Evolutionary conservation across 495 filamentous ascomycete genomes (phyloP), one percentile per base, ranked within the genome.

Genomic region (Astrocystis sublimbata): DNA sequence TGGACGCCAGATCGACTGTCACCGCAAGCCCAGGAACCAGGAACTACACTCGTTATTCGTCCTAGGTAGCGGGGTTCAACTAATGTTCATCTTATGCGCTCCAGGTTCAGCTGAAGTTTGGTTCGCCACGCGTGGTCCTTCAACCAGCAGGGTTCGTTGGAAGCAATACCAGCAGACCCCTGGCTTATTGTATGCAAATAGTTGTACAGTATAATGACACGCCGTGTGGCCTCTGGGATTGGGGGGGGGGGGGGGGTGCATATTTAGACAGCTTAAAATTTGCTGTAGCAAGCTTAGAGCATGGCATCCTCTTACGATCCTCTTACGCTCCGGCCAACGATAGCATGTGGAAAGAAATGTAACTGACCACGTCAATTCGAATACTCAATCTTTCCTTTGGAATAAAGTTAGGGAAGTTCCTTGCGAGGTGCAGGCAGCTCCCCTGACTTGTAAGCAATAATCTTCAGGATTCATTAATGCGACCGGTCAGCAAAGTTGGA

Each of bases 21-120:
- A 52, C 49, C 49, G 49, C 49, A 36, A 56, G 7, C 40, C 35
- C 15, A 23, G 35, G 33, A 31, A 19, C 53, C 31, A 45, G 40
- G 54, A 28, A 21, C 31, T 26, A 38, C 38, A 19, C 36, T 7
- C 33, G 23, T 28, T 31, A 56, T 43, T 43, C 33, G 40, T 45
- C 54, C 45, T 43, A 40, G 26, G 24, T 45, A 40, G 40, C 26
- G n/a, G 54, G 54, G 54, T 43, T 56, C 17, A 23, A 35, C 24
- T 45, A n/a, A 12, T 35, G 15, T 24, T 57, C 53, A 21, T 24
- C 33, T 57, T 21, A 43, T 28, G 40, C 54, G 7, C 40, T 7
- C 54, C 54, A 57, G 54, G 40, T 35, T 33, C 54, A 57, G 54
- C 54, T 57, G 26, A 45, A 40, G 38, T 57, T 45, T 57, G 54